Percentiles rank a stretch among this genome's conserved stretches.
These are phyloP conservation scores for Paraglomus brasilianum DNA, from an alignment of 192 early-diverging fungal species.

Conservation along the genomic window DNA sequence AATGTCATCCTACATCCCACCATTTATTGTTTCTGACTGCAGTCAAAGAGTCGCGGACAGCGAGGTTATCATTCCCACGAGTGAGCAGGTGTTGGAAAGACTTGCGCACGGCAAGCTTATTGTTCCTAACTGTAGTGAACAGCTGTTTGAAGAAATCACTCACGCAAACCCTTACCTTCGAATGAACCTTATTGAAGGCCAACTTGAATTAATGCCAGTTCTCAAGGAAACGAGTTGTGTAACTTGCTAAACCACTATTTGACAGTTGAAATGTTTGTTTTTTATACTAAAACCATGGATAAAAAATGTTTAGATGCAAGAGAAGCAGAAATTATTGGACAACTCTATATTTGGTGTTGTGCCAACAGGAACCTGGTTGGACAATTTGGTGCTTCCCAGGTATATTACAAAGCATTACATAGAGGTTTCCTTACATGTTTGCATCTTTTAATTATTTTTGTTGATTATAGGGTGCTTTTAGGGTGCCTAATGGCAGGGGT, in stretches of 20 bases:
- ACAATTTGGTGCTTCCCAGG: neutral
- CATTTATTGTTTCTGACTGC: no score
- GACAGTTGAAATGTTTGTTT: constrained; percentile 9
- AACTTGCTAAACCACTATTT: constrained; percentile 22
- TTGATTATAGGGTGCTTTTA: constrained; percentile 10
- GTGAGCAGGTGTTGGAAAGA: neutral
- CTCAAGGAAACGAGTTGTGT: neutral
- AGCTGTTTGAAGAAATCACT: constrained; percentile 10
- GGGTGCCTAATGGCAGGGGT: neutral
- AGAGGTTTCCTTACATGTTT: constrained; percentile 10
- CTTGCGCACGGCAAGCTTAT: neutral
- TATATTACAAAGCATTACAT: constrained; percentile 1
- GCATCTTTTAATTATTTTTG: constrained; percentile 4
- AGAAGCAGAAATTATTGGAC: constrained; percentile 10
- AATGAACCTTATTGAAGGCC: constrained; percentile 3
- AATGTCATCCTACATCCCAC: no score
- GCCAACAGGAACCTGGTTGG: neutral
- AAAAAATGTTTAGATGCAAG: constrained; percentile 17
- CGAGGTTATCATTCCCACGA: neutral
- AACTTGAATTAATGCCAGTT: constrained; percentile 1
- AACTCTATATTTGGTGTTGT: neutral
- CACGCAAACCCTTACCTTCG: neutral
- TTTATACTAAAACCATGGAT: no score
- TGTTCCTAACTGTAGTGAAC: constrained; percentile 17
- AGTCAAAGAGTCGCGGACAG: neutral